phyloP scores from a whole-genome alignment of 23 red algal species.

The Gracilaria caudata region DNA sequence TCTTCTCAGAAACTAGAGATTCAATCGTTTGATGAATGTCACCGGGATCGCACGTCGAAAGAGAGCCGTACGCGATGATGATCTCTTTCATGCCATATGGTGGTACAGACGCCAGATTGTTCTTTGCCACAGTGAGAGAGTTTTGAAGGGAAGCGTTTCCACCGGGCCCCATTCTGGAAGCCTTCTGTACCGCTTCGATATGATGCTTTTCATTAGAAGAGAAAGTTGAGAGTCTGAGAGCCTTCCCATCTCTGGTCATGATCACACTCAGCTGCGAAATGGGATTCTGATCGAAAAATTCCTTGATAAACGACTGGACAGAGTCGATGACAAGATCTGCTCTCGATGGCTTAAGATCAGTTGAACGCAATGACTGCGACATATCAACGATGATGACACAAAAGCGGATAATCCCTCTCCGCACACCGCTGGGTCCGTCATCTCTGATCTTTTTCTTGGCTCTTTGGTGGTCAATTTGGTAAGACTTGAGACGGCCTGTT shows the following conservation, averaged over 20 bases:
- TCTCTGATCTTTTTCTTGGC: slow-evolving; percentile 59
- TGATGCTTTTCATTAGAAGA: slow-evolving; percentile 65
- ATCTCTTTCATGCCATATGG: slow-evolving; percentile 87
- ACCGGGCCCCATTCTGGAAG: slow-evolving; percentile 48
- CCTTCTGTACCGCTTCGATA: slow-evolving; percentile 73
- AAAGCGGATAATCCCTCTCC: slow-evolving; percentile 91
- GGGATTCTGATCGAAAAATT: slow-evolving; percentile 95
- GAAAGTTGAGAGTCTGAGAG: slow-evolving; percentile 64
- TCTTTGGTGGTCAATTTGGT: slow-evolving; percentile 55
- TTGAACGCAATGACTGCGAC: slow-evolving; percentile 58
- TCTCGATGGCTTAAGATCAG: slow-evolving; percentile 85
- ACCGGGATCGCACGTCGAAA: slow-evolving; percentile 92
- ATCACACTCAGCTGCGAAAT: slow-evolving; percentile 91
- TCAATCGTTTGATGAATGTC: slow-evolving; percentile 86
- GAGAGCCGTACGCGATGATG: slow-evolving; percentile 78
- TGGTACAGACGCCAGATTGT: slow-evolving; percentile 74
- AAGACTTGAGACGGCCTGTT: slow-evolving; percentile 67
- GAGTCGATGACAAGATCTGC: slow-evolving; percentile 65
- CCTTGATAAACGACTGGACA: slow-evolving; percentile 53
- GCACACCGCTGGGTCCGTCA: slow-evolving; percentile 43
- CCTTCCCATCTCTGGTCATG: slow-evolving; percentile 71
- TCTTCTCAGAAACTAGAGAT: slow-evolving; percentile 48
- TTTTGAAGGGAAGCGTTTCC: slow-evolving; percentile 94
- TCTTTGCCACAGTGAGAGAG: slow-evolving; percentile 61
- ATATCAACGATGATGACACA: slow-evolving; percentile 87